A percentile compares a stretch with the other conserved stretches of the same genome.
phyloP scores from a whole-genome alignment of 2,329 filamentous ascomycete species.

The Trichoderma aggressivum region DNA sequence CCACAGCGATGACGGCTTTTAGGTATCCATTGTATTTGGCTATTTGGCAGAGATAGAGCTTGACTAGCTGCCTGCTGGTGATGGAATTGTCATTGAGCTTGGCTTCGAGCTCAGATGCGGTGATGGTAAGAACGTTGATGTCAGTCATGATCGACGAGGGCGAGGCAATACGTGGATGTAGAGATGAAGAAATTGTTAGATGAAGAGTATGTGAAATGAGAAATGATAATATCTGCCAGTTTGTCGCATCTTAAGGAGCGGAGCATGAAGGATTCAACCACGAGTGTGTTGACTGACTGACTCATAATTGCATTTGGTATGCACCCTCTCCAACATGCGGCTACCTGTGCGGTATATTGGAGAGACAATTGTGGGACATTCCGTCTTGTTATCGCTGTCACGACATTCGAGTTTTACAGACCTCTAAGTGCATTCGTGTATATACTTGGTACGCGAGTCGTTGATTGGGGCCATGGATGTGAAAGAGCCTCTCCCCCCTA shows the following conservation, averaged over 20 bases:
- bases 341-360: no score
- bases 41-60: background rate
- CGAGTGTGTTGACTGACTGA: background rate
- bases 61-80: background rate
- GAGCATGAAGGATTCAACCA: background rate
- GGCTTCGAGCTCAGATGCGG: background rate
- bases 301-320: background rate
- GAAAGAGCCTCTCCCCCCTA: no score
- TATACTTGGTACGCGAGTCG: background rate
- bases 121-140: background rate
- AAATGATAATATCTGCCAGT: background rate
- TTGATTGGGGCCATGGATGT: background rate
- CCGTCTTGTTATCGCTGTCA: background rate
- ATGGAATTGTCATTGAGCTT: background rate
- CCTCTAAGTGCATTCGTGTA: background rate
- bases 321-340: background rate
- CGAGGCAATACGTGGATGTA: fast-evolving
- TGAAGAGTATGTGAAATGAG: background rate
- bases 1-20: background rate
- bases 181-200: background rate
- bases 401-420: background rate
- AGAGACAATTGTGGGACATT: background rate
- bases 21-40: background rate
- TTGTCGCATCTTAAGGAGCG: background rate
- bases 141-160: background rate